Percentiles rank a stretch among this genome's conserved stretches.
These are phyloP conservation scores for Elsinoe necatrix DNA, from an alignment of 2,329 filamentous ascomycete genomes.

Conservation along the genomic window DNA sequence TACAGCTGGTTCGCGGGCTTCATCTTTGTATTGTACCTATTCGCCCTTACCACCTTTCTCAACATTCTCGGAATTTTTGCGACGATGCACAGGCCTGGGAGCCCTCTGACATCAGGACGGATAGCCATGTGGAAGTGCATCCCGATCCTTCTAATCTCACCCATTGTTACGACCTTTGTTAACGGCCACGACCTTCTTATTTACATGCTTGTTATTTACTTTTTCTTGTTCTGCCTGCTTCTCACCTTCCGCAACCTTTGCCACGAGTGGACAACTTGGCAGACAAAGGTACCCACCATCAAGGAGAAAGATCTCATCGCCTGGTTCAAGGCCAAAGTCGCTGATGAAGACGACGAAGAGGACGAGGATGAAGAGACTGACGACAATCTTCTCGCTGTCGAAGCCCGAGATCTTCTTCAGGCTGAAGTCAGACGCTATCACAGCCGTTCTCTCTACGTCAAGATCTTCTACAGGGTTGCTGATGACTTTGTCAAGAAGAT, in stretches of 20 bases:
- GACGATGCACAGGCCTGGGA: constrained; percentile 18
- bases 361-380: constrained; percentile 21
- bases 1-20: constrained; percentile 33
- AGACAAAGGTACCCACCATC: constrained; percentile 41
- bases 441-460: constrained; percentile 36
- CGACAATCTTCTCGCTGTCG: constrained; percentile 41
- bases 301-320: constrained; percentile 43
- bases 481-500: constrained; percentile 44
- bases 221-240: constrained; percentile 45
- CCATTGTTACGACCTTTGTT: constrained; percentile 47
- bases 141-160: constrained; percentile 49
- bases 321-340: constrained; percentile 38
- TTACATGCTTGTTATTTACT: constrained; percentile 48
- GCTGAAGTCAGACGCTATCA: constrained; percentile 40
- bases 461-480: constrained; percentile 32
- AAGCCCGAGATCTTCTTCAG: constrained; percentile 40
- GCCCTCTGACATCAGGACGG: constrained; percentile 40
- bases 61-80: constrained; percentile 38
- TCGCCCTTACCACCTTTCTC: constrained; percentile 51
- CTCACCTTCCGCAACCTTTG: constrained; percentile 47
- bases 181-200: constrained; percentile 46
- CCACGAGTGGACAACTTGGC: constrained; percentile 53
- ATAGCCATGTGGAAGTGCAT: constrained; percentile 48
- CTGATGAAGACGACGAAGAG: constrained; percentile 16
- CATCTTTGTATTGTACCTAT: constrained; percentile 52